Base-by-base conservation (phyloP, 495 filamentous ascomycete genomes). In the Penicillium fimorum region DNA sequence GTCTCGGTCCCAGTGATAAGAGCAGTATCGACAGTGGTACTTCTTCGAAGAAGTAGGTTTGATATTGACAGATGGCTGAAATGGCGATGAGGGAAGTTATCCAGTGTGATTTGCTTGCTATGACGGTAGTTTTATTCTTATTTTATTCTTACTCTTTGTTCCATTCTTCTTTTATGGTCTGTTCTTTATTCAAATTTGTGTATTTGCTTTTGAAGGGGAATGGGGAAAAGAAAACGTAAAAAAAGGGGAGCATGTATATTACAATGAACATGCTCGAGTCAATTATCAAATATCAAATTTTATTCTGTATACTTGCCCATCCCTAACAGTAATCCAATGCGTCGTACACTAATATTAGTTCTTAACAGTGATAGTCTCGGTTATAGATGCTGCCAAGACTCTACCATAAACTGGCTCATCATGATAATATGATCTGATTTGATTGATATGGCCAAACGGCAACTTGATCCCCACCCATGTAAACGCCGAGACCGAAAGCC, bases 401-500 rank as follows among this genome's bases (percentile, higher is more conserved):
- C 33, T 13, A 37, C 33, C 13, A 37, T 3, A 37, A 37, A 13
- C 4, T 51, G 12, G 12, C 11, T 12, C n/a, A 50, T 15, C 29
- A 33, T 22, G 20, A 50, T 27, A n/a, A 40, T 38, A 41, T 17
- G 22, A 27, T 17, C 6, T 25, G 11, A 25, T 20, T 22, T 43
- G 41, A 43, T 22, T 43, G 41, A 43, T 1, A 20, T 32, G 22
- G 25, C 50, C 22, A 18, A 32, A 10, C 20, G 30, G 15, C 41
- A 38, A 25, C 4, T 33, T 46, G 22, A 42, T 27, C 24, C 51
- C 38, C n/a, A 15, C 13, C 45, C 22, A 49, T 27, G 24, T 37
- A 42, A 42, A 56, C 47, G 55, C 55, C 47, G 47, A 51, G 24
- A 50, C 43, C 12, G 33, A 56, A 30, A 49, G 45, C 45, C 12